A percentile compares a stretch with the other conserved stretches of the same genome.
Evolutionary conservation across 306 rosid species (phyloP).

Genomic region (Luffa aegyptiaca): DNA sequence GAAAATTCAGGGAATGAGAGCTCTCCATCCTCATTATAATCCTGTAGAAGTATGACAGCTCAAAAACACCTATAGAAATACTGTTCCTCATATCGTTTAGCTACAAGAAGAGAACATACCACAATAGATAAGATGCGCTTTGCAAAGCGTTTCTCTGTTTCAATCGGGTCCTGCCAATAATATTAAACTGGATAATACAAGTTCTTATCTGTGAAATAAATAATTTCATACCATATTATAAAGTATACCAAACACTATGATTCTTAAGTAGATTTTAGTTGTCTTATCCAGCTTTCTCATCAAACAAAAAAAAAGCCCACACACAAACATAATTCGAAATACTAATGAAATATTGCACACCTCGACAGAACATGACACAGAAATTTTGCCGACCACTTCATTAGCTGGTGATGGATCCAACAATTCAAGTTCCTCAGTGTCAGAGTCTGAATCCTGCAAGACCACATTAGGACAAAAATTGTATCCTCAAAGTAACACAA

Average conservation of each 20-base stretch:
- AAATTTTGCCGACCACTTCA: conserved; percentile 58
- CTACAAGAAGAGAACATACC: conserved; percentile 32
- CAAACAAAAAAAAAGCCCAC: background rate
- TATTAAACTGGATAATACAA: conserved; percentile 6
- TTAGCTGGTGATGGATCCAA: conserved; percentile 67
- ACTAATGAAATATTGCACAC: conserved; percentile 19
- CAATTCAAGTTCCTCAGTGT: conserved; percentile 38
- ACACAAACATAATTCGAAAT: background rate
- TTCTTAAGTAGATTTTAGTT: background rate
- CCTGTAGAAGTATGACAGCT: conserved; percentile 38
- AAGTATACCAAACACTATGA: background rate
- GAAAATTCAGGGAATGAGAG: conserved; percentile 84
- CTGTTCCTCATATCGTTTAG: background rate
- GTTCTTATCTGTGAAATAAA: conserved; percentile 3
- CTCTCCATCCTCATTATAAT: conserved; percentile 77
- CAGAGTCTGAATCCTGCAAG: conserved; percentile 54
- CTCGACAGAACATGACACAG: conserved; percentile 74
- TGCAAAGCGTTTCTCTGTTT: conserved; percentile 79
- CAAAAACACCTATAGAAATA: background rate
- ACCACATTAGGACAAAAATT: conserved; percentile 11
- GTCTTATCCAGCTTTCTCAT: background rate
- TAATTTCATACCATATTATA: background rate
- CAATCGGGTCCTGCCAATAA: conserved; percentile 72
- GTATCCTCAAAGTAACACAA: conserved; percentile 11
- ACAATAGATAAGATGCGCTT: conserved; percentile 82